phyloP scores from a whole-genome alignment of 2,329 filamentous ascomycete species.

The Fusarium fracticaudum region DNA sequence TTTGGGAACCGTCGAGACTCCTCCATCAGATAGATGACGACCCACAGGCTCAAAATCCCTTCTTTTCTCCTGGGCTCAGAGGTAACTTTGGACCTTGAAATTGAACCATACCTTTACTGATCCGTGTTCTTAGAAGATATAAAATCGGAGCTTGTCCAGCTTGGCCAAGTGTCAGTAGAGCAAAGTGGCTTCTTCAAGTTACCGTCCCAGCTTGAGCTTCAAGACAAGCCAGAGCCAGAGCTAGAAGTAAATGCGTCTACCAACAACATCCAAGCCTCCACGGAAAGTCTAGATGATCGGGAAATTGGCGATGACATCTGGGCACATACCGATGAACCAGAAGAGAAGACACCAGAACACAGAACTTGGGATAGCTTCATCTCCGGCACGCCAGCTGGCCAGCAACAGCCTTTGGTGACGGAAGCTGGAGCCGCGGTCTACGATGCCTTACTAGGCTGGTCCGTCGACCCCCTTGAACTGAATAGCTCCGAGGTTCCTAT shows the following conservation, averaged over 20 bases:
- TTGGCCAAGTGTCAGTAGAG: conserved; percentile 34
- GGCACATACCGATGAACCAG: conserved; percentile 52
- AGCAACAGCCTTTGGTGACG: conserved; percentile 67
- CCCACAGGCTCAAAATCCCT: conserved; percentile 38
- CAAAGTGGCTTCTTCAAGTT: conserved; percentile 48
- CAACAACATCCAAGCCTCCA: conserved; percentile 1
- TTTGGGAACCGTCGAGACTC: conserved; percentile 66
- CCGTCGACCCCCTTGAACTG: conserved; percentile 52
- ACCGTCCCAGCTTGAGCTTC: conserved; percentile 22
- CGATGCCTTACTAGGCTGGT: conserved; percentile 66
- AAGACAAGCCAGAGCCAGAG: neutral
- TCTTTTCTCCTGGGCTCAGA: conserved; percentile 56
- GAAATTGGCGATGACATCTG: conserved; percentile 52
- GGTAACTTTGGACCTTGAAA: conserved; percentile 36
- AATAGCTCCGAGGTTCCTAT: conserved; percentile 53
- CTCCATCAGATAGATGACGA: conserved; percentile 47
- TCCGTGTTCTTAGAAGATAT: neutral
- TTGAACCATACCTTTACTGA: neutral
- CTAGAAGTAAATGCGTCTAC: conserved; percentile 6
- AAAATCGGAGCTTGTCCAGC: conserved; percentile 25
- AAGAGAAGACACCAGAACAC: conserved; percentile 53
- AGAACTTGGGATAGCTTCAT: conserved; percentile 77
- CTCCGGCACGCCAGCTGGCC: conserved; percentile 46
- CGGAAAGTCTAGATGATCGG: conserved; percentile 6
- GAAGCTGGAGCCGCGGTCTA: conserved; percentile 74